Evolutionary conservation across 345 rosid genomes (phyloP).

Genomic region (Gossypium longicalyx): DNA sequence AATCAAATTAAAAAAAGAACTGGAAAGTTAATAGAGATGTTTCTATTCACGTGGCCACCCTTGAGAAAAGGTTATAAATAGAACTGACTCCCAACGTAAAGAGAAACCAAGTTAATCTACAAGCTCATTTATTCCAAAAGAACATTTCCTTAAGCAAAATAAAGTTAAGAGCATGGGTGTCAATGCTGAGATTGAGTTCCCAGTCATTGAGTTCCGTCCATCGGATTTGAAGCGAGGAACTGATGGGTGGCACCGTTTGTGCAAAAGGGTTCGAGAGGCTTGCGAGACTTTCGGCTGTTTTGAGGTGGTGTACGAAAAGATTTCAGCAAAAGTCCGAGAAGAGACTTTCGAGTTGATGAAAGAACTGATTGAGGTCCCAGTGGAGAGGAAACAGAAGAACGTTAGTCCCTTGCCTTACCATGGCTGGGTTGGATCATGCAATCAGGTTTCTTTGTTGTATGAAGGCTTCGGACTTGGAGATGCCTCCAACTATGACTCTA

Average conservation of each 20-base stretch:
- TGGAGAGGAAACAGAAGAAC: slow-evolving; percentile 11
- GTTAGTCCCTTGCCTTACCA: slow-evolving; percentile 12
- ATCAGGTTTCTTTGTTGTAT: background rate
- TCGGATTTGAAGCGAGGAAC: background rate
- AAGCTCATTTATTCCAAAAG: background rate
- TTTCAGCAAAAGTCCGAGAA: background rate
- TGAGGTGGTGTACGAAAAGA: slow-evolving; percentile 1
- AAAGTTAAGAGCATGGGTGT: background rate
- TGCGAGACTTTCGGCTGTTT: slow-evolving; percentile 15
- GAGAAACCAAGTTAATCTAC: background rate
- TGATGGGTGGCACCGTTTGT: background rate
- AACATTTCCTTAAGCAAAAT: background rate
- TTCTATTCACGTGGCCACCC: too few species aligned
- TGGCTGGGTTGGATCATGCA: background rate
- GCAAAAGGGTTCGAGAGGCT: background rate
- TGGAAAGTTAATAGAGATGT: too few species aligned
- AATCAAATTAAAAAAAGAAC: too few species aligned
- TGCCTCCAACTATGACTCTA: slow-evolving; percentile 13
- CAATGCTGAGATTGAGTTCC: background rate
- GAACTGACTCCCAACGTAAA: too few species aligned
- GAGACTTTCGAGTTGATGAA: slow-evolving; percentile 6
- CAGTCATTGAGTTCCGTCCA: background rate
- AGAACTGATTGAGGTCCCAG: slow-evolving; percentile 3
- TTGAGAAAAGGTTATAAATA: too few species aligned
- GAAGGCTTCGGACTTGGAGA: slow-evolving; percentile 18